Percentiles rank a stretch among this genome's conserved stretches.
These are phyloP conservation scores for Penicillium occitanis DNA, from an alignment of 2,329 filamentous ascomycete genomes.

Conservation along the genomic window DNA sequence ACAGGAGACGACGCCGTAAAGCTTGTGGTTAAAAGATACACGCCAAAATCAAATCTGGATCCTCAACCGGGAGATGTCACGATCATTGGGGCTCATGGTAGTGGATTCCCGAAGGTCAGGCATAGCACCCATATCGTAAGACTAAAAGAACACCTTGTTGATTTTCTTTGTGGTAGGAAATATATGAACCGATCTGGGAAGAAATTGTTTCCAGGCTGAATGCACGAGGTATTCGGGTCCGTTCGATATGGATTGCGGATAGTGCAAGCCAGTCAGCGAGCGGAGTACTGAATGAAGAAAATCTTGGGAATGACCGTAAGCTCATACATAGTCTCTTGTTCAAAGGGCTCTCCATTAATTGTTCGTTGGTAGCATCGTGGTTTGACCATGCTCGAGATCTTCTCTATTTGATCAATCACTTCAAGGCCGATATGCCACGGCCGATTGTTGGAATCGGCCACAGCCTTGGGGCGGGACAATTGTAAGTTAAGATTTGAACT, in stretches of 20 bases:
- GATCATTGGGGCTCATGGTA: slow-evolving; percentile 24
- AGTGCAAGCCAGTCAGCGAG: not conserved
- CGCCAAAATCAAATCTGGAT: not conserved
- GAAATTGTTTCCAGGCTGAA: not conserved
- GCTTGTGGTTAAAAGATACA: not conserved
- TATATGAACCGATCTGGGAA: not conserved
- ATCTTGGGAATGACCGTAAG: slow-evolving; percentile 4
- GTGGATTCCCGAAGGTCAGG: slow-evolving; percentile 14
- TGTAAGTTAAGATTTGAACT: not conserved
- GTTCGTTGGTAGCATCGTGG: slow-evolving; percentile 52
- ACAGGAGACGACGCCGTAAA: not conserved
- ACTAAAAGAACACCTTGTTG: not conserved
- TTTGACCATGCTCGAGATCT: slow-evolving; percentile 76
- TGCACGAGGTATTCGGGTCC: not conserved
- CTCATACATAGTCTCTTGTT: too few species aligned
- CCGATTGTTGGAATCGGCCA: slow-evolving; percentile 84
- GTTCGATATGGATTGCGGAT: slow-evolving; percentile 1
- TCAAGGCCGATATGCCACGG: slow-evolving; percentile 35
- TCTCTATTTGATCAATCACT: slow-evolving; percentile 52
- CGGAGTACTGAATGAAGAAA: not conserved
- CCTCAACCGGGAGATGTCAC: not conserved
- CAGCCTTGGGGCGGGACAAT: slow-evolving; percentile 68
- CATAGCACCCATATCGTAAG: not conserved
- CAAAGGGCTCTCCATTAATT: too few species aligned
- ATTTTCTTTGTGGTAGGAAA: not conserved